Evolutionary conservation across 2,329 filamentous ascomycete species (phyloP), one percentile per base, ranked within the genome.

Genomic region (Cryoendolithus antarcticus): DNA sequence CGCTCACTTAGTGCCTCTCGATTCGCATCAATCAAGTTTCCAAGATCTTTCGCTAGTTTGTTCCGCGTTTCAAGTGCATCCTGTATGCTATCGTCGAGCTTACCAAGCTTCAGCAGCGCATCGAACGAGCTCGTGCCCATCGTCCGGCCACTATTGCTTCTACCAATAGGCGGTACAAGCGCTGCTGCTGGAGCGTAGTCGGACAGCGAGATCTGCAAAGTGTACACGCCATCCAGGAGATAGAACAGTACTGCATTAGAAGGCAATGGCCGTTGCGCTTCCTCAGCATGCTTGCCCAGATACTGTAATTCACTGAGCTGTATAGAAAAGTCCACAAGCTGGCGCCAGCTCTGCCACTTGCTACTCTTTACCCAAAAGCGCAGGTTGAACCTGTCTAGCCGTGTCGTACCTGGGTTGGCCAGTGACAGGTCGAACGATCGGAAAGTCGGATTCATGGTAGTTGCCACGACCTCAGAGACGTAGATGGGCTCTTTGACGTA

Each of bases 381-480:
- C 32, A 94, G 62, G 0, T 68, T 77, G 13, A 93, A 54, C 10
- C 66, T 65, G 37, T 82, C 74, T 3, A 71, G 65, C 41, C 86
- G 74, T 6, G 82, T 80, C 13, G 86, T 68, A 2, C 62, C 57
- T 0, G 82, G 72, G 0, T 73, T 75, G 45, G 72, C 76, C 4
- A 69, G 62, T 15, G 72, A 71, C 4, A 94, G 70, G 45, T 93
- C 81, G 57, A 95, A 93, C 57, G 83, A 81, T 33, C 76, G 77
- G 58, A 94, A 96, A 51, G 82, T 86, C 46, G 91, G 91, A 58
- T 95, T 95, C 59, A 86, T 86, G n/a, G 83, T 78, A 53, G 77
- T 77, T 49, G 82, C 74, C 21, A 79, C 74, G 13, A 82, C 69
- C 62, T 96, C 89, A 54, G 86, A 94, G 51, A 94, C 75, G 58